phyloP scores from a whole-genome alignment of 192 early-diverging fungal genomes.

The Coemansia sp. region DNA sequence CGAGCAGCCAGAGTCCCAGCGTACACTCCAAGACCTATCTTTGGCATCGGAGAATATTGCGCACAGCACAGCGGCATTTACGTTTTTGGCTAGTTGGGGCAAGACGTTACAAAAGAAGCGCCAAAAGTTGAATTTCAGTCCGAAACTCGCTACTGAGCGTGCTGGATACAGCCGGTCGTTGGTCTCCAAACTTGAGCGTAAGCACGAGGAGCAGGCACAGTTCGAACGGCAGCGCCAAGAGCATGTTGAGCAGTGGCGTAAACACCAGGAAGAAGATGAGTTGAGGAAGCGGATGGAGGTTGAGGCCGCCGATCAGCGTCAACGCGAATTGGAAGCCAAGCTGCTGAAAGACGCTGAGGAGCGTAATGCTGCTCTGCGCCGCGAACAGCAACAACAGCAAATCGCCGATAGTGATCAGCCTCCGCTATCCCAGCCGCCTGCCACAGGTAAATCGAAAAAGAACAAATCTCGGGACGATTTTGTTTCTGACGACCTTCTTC shows the following conservation, averaged over 20 bases:
- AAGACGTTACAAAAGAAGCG: constrained; percentile 46
- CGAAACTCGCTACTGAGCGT: constrained; percentile 66
- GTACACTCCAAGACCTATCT: constrained; percentile 62
- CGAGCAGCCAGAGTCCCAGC: constrained; percentile 67
- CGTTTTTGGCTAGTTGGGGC: constrained; percentile 36
- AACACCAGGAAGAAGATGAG: constrained; percentile 59
- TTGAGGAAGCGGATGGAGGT: constrained; percentile 38
- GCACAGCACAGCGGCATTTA: constrained; percentile 34
- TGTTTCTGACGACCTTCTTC: no score
- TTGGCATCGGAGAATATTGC: constrained; percentile 64
- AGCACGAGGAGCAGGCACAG: constrained; percentile 61
- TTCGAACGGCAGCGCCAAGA: constrained; percentile 62
- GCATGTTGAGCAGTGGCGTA: constrained; percentile 57
- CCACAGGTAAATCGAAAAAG: not conserved
- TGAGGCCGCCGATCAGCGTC: constrained; percentile 24
- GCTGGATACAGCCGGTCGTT: constrained; percentile 66
- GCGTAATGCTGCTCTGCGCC: constrained; percentile 52
- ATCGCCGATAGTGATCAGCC: no score
- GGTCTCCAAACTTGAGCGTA: constrained; percentile 57
- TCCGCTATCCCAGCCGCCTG: constrained; percentile 8
- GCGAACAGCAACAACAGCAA: no score
- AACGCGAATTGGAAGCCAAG: constrained; percentile 16
- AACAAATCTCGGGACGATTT: no score
- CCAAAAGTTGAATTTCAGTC: constrained; percentile 61
- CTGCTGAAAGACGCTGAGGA: constrained; percentile 48